These are phyloP conservation scores for Verticillium longisporum DNA, from an alignment of 2,329 filamentous ascomycete genomes.

Conservation along the genomic window DNA sequence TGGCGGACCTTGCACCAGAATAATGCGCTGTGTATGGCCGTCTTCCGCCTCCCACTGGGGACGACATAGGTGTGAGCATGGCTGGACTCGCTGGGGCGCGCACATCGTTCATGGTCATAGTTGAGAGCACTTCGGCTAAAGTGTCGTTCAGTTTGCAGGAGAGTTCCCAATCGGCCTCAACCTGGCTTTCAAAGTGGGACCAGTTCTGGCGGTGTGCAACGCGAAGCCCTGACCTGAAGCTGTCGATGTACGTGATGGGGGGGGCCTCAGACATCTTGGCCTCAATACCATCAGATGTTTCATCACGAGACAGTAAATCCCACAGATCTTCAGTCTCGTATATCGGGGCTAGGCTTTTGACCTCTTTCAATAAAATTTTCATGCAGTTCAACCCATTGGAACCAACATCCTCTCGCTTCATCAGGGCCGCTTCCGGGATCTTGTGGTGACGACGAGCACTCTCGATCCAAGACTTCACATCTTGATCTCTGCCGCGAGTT, in stretches of 20 bases:
- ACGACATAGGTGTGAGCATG: neutral
- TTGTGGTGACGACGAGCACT: neutral
- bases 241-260: neutral
- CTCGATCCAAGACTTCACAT: neutral
- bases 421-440: neutral
- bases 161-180: neutral
- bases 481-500: neutral
- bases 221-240: neutral
- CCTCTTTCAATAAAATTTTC: neutral
- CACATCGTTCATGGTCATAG: neutral
- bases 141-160: neutral
- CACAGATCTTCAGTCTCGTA: neutral
- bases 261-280: neutral
- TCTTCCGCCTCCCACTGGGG: neutral
- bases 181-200: neutral
- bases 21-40: neutral
- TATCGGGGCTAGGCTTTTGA: neutral
- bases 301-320: neutral
- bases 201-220: neutral
- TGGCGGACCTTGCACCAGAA: neutral
- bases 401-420: neutral
- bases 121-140: neutral
- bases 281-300: neutral
- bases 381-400: neutral
- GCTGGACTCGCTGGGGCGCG: neutral